A percentile compares a stretch with the other conserved stretches of the same genome.
phyloP scores from a whole-genome alignment of 768 basidiomycete genomes.

The Cystobasidium ongulense region DNA sequence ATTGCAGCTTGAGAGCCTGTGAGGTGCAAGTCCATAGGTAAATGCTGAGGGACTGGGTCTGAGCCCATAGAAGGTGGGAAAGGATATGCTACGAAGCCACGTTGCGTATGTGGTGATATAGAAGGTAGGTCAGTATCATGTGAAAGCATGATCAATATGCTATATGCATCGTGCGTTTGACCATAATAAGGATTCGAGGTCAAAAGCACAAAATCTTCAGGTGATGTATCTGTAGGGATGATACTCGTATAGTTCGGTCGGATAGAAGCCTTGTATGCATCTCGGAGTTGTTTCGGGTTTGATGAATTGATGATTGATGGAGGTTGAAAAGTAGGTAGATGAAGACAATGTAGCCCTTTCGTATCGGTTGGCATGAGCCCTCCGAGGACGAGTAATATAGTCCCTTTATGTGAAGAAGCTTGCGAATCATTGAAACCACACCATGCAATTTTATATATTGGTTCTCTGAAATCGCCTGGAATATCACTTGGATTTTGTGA shows the following conservation, averaged over 20 bases:
- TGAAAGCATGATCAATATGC: slow-evolving; percentile 59
- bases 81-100: slow-evolving; percentile 50
- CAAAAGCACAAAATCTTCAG: slow-evolving; percentile 73
- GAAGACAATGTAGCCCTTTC: slow-evolving; percentile 60
- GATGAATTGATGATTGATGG: slow-evolving; percentile 33
- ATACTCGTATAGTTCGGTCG: slow-evolving; percentile 45
- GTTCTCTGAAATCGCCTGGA: slow-evolving; percentile 52
- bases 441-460: slow-evolving; percentile 81
- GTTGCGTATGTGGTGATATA: slow-evolving; percentile 41
- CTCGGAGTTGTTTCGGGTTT: slow-evolving; percentile 47
- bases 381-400: slow-evolving; percentile 67
- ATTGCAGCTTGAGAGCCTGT: slow-evolving; percentile 21
- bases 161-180: slow-evolving; percentile 59
- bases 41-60: slow-evolving; percentile 33
- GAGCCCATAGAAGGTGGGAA: slow-evolving; percentile 56
- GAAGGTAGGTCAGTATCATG: slow-evolving; percentile 45
- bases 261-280: slow-evolving; percentile 59
- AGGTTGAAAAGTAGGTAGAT: slow-evolving; percentile 52
- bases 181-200: slow-evolving; percentile 64
- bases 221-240: slow-evolving; percentile 55
- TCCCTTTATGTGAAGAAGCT: slow-evolving; percentile 47
- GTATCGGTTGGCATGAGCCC: slow-evolving; percentile 55
- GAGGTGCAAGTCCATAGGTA: slow-evolving; percentile 36
- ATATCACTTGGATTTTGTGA: slow-evolving; percentile 29
- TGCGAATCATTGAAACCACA: slow-evolving; percentile 44